Base-by-base conservation (phyloP, 495 filamentous ascomycete species). In the Chaetomium cochliodes region DNA sequence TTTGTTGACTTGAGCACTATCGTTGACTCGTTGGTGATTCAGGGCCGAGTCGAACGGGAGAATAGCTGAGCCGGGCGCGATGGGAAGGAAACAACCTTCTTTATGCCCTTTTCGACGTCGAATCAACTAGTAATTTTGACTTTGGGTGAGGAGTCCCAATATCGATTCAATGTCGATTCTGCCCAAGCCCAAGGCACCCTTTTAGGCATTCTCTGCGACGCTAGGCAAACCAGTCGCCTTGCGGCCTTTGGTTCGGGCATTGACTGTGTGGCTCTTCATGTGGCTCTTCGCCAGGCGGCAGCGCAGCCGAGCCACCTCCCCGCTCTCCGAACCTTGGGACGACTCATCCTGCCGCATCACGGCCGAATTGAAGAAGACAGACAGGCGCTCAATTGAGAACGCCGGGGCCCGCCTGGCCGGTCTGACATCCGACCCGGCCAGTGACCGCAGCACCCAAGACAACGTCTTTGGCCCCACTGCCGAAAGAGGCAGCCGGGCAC, bases 191-290 rank as follows among this genome's bases (percentile, higher is more conserved):
- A 30, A 60, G 46, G 26, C 58, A 60, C 30, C 46, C 47, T 60
- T 18, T 3, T 5, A 60, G 58, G 58, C 58, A 41, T 60, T 51
- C 46, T 60, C 26, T 51, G 58, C 46, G 26, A 50, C 28, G 6
- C n/a, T 50, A 3, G 8, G n/a, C 46, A n/a, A 50, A n/a, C 20
- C n/a, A 18, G 13, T 15, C 13, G 18, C 3, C 46, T n/a, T n/a
- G n/a, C n/a, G n/a, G n/a, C n/a, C 22, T 50, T 50, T 20, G 8
- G 46, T 11, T 50, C n/a, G 6, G 5, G 9, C n/a, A 50, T 50
- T 50, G 46, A n/a, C 46, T 50, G 46, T 20, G 46, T 50, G 16
- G n/a, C 8, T 20, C 46, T n/a, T 8, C 46, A 20, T 20, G 46
- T 50, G 16, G n/a, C 8, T 20, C 46, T n/a, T 8, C 46, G 46